A percentile compares a stretch with the other conserved stretches of the same genome.
Conservation (phyloP, 345 rosid genomes). For the Psidium guajava region DNA sequence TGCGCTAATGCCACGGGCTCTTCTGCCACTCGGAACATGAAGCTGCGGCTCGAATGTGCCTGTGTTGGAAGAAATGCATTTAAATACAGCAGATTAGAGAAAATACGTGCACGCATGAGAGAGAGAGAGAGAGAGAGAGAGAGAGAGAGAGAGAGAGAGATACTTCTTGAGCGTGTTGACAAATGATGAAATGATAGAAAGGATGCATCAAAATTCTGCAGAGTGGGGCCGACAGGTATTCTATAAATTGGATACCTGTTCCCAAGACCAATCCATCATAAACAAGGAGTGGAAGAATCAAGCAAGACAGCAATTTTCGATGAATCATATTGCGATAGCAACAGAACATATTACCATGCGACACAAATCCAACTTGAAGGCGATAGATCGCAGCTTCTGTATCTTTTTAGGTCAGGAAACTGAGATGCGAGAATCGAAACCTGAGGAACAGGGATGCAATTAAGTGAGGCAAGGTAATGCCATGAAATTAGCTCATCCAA, state of each 20-base stretch:
- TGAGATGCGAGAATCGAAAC: conserved; percentile 37
- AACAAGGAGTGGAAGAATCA: not conserved
- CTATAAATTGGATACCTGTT: conserved; percentile 86
- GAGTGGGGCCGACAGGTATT: conserved; percentile 63
- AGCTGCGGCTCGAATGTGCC: conserved; percentile 23
- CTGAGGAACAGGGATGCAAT: conserved; percentile 16
- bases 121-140: not conserved
- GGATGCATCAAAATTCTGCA: conserved; percentile 71
- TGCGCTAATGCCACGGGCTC: conserved; percentile 18
- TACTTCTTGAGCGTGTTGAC: conserved; percentile 46
- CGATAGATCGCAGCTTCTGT: conserved; percentile 65
- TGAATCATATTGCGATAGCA: not conserved
- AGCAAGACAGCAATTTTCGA: not conserved
- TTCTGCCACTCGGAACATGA: conserved; percentile 14
- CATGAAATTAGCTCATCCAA: not conserved
- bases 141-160: conserved; percentile 3
- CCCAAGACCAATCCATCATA: conserved; percentile 2
- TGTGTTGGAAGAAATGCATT: conserved; percentile 5
- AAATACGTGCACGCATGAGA: not conserved
- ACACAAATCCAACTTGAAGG: conserved; percentile 79
- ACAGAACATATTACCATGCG: conserved; percentile 50
- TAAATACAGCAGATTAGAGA: not conserved
- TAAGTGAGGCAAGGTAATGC: not conserved
- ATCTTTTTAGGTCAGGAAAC: conserved; percentile 51
- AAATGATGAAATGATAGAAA: conserved; percentile 73